Conservation (phyloP, 345 rosid genomes). For the Citrus cavaleriei region DNA sequence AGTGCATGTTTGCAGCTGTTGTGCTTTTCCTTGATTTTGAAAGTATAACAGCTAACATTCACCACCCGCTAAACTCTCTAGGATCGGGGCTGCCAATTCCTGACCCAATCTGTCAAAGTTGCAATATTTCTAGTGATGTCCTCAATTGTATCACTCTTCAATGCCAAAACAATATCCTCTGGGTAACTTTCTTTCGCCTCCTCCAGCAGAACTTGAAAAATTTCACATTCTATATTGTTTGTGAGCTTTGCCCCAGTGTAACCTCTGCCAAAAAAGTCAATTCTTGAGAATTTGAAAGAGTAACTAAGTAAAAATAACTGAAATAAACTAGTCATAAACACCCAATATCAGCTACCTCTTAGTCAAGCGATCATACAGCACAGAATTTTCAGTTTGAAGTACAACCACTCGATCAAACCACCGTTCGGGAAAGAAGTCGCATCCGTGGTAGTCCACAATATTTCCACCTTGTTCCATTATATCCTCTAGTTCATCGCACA, state of each 20-base stretch:
- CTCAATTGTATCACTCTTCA: constrained; percentile 61
- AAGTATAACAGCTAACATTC: background rate
- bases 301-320: background rate
- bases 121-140: constrained; percentile 62
- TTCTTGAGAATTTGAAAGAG: background rate
- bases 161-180: constrained; percentile 51
- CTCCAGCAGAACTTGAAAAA: constrained; percentile 69
- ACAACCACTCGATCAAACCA: constrained; percentile 89
- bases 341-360: constrained; percentile 45
- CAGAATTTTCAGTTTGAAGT: constrained; percentile 73
- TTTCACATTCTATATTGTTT: constrained; percentile 85
- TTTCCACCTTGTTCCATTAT: constrained; percentile 77
- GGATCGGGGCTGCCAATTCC: constrained; percentile 42
- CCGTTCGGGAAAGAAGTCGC: constrained; percentile 81
- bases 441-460: constrained; percentile 88
- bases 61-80: background rate
- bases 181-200: constrained; percentile 80
- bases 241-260: constrained; percentile 63
- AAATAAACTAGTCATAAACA: background rate
- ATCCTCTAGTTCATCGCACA: constrained; percentile 90
- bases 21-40: background rate
- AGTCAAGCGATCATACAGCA: constrained; percentile 72
- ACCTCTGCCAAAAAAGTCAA: constrained; percentile 41
- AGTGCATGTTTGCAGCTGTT: background rate
- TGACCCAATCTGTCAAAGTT: constrained; percentile 56